Conservation (phyloP, 2,329 filamentous ascomycete species). For the Cercospora sp. region DNA sequence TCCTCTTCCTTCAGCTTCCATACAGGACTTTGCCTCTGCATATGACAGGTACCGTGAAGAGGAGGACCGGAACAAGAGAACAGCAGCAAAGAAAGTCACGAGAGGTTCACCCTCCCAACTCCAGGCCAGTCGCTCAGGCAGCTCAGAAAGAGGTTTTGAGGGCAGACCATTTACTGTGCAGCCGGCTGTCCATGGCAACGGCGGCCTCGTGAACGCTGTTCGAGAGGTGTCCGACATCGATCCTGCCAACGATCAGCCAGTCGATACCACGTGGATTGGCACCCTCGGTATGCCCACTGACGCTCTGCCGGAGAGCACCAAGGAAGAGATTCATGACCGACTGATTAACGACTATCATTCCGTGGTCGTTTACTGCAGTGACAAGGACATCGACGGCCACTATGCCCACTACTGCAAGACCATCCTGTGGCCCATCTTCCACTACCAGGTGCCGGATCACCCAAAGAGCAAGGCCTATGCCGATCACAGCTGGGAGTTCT, state of each 20-base stretch:
- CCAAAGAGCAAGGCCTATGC: slow-evolving; percentile 98
- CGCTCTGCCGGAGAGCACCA: slow-evolving; percentile 72
- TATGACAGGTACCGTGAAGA: slow-evolving; percentile 40
- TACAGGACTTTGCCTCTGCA: slow-evolving; percentile 66
- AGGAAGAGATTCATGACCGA: slow-evolving; percentile 78
- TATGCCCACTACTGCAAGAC: slow-evolving; percentile 97
- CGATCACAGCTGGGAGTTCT: slow-evolving; percentile 83
- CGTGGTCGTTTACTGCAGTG: slow-evolving; percentile 78
- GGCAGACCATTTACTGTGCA: slow-evolving; percentile 81
- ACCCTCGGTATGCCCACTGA: slow-evolving; percentile 94
- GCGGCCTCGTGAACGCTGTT: slow-evolving; percentile 84
- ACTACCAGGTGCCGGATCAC: slow-evolving; percentile 97
- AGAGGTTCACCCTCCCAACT: slow-evolving; percentile 24
- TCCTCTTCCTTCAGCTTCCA: slow-evolving; percentile 71
- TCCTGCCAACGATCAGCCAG: slow-evolving; percentile 60
- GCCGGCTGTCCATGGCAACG: slow-evolving; percentile 86
- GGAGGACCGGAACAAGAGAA: slow-evolving; percentile 18
- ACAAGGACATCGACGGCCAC: slow-evolving; percentile 91
- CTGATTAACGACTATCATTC: slow-evolving; percentile 70
- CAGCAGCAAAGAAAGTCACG: slow-evolving; percentile 22
- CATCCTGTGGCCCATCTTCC: slow-evolving; percentile 95
- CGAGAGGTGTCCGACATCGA: slow-evolving; percentile 61
- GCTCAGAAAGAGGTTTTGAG: slow-evolving; percentile 57
- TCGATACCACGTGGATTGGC: slow-evolving; percentile 85
- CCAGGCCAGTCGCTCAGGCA: slow-evolving; percentile 37